These are phyloP conservation scores for Chytriomyces sp. DNA, from an alignment of 192 early-diverging fungal species.

Conservation along the genomic window DNA sequence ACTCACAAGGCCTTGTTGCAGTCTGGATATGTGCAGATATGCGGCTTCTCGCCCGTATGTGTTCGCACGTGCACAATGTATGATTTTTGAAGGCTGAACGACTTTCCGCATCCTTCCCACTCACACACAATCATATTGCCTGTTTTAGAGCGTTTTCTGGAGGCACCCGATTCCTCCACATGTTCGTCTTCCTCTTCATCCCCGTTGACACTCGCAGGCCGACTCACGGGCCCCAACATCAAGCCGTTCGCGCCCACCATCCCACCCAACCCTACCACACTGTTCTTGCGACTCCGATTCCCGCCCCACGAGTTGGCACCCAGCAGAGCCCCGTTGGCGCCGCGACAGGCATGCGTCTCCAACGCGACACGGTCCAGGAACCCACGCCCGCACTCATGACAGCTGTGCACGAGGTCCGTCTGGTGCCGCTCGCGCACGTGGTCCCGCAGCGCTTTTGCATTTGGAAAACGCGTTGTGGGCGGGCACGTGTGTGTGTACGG, in stretches of 20 bases:
- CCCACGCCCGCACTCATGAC: constrained; percentile 12
- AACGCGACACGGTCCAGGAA: constrained; percentile 5
- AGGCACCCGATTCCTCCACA: no score
- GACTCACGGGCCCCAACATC: background rate
- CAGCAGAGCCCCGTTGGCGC: background rate
- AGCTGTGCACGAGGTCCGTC: constrained; percentile 19
- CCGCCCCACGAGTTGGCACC: background rate
- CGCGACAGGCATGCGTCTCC: constrained; percentile 8
- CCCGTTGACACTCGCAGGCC: background rate
- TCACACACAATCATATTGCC: constrained; percentile 2
- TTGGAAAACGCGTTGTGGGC: background rate
- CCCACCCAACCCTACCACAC: background rate
- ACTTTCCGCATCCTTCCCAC: constrained; percentile 24
- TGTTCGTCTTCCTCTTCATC: constrained; percentile 4
- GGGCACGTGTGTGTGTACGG: background rate
- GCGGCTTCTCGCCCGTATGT: constrained; percentile 85
- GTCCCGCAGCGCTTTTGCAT: constrained; percentile 17
- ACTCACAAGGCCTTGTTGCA: constrained; percentile 73
- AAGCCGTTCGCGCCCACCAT: background rate
- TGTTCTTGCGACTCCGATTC: background rate
- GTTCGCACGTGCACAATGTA: constrained; percentile 70
- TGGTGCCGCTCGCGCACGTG: constrained; percentile 20
- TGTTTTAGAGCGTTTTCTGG: no score
- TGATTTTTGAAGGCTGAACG: constrained; percentile 50
- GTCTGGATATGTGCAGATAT: constrained; percentile 72